Evolutionary conservation across 1,284 basidiomycete genomes (phyloP), one percentile per base, ranked within the genome.

Genomic region (Neotropicomus parvogracilis): DNA sequence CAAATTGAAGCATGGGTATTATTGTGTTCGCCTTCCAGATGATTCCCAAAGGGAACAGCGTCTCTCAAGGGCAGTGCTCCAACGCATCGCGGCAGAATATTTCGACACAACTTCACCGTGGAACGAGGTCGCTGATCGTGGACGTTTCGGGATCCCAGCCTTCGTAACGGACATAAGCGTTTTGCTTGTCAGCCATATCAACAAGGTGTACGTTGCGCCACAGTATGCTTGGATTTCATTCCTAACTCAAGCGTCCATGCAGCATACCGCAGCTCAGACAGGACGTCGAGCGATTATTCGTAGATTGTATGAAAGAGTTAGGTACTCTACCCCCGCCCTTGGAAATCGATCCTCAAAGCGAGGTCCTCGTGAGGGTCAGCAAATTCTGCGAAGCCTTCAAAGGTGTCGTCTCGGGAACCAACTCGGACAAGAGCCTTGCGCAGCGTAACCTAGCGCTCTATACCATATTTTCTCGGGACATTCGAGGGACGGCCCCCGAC

Each of bases 21-120:
- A 78, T 52, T 84, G 81, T 40, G 80, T 83, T 31, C 79, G 80
- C 31, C 77, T 84, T n/a, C 79, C 81, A 0, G 75, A 83, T 47
- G 82, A 85, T 53, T 70, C 63, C 3, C 77, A 83, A 50, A 74
- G 83, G 0, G 56, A 59, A 10, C 55, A 59, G 8, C 63, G 64
- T 1, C 64, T 75, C 5, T 64, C 73, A 0, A 61, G 65, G 7
- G 45, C 59, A 0, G 70, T 70, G 14, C 71, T 75, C 0, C 72
- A 79, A 36, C 53, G 50, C 5, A 59, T 65, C 0, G 77, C 78
- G 14, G 43, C 57, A 0, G 49, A 67, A 0, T 85, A 76, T 54
- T 85, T 86, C 54, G 59, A 70, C 11, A 62, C 50, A 0, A 78
- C 67, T 0, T 8, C 59, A 0, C 82, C 82, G 0, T 86, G 84